Percentiles rank a stretch among this genome's conserved stretches.
Conservation (phyloP, 2,329 filamentous ascomycete genomes). For the Fusarium decemcellulare region DNA sequence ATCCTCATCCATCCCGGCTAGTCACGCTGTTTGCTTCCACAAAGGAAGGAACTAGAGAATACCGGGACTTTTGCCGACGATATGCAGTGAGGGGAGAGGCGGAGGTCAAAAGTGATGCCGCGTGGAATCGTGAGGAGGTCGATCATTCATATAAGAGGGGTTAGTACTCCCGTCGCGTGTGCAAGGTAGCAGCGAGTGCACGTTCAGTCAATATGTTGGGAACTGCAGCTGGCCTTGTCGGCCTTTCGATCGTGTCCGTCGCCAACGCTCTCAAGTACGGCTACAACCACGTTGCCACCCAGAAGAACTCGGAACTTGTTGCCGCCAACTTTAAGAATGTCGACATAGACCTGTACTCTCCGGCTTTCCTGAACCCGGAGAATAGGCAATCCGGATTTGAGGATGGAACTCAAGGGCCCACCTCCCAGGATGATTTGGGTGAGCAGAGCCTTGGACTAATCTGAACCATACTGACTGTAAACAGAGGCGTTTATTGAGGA, state of each 20-base stretch:
- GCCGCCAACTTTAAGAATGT: slow-evolving; percentile 38
- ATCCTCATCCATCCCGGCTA: not conserved
- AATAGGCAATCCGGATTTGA: slow-evolving; percentile 20
- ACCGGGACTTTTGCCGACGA: not conserved
- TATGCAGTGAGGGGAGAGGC: not conserved
- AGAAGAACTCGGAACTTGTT: slow-evolving; percentile 15
- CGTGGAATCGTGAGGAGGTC: not conserved
- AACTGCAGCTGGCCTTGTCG: not conserved
- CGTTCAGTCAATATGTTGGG: slow-evolving; percentile 9
- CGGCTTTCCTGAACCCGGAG: slow-evolving; percentile 13
- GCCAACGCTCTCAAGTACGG: slow-evolving; percentile 31
- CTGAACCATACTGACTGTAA: not conserved
- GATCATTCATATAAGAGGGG: slow-evolving; percentile 16
- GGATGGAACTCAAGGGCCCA: slow-evolving; percentile 36
- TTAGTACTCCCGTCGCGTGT: not conserved
- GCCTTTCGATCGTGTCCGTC: slow-evolving; percentile 16
- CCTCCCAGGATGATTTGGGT: slow-evolving; percentile 34
- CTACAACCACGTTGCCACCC: slow-evolving; percentile 25
- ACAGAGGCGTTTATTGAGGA: slow-evolving; percentile 24
- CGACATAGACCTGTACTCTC: slow-evolving; percentile 25
- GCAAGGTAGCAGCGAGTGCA: too few relatives aligned
- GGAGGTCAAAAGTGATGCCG: slow-evolving; percentile 33
- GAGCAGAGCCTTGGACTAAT: rapidly evolving
- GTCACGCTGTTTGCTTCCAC: not conserved
- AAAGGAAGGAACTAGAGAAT: not conserved